Evolutionary conservation across 305 asterid genomes (phyloP), one percentile per base, ranked within the genome.

Genomic region (Fraxinus dipetala): DNA sequence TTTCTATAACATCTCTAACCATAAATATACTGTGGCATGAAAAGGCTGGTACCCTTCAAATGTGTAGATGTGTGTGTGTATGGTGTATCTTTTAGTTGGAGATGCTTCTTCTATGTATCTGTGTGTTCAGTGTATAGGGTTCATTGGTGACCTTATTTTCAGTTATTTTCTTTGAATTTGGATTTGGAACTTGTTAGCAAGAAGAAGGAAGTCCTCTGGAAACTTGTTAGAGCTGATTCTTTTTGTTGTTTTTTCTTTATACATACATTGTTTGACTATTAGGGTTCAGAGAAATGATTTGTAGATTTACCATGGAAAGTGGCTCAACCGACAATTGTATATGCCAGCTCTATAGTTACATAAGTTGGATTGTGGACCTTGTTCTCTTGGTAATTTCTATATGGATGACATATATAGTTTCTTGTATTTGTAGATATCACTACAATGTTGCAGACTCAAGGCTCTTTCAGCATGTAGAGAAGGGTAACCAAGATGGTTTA

Each of bases 371-470:
- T 81, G 80, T 61, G 24, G 32, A 22, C 28, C 22, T 83, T 81
- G 78, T 18, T 45, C 59, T 73, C 16, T 40, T 63, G n/a, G 14
- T 76, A 87, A n/a, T 51, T 51, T 51, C 22, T 51, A 51, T 51
- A 16, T 45, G 40, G 30, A 24, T 69, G 48, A 30, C 77, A 77
- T 61, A 75, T 61, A 2, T 6, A 18, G 72, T 63, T 36, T 73
- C 18, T 78, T 83, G 35, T 77, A 77, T 83, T 84, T 87, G 87
- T 85, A 96, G 99, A 84, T 96, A 96, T 88, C 99, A 96, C 86
- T 96, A 96, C 85, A 96, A 96, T 85, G 99, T 96, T 82, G 98
- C 99, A 36, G 97, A 96, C 85, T 83, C 97, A n/a, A 93, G 99
- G 85, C 97, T 96, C 36, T 87, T 88, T 36, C 99, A 96, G 87